Evolutionary conservation across 2,329 filamentous ascomycete genomes (phyloP).

Genomic region (Penicillium sp.): DNA sequence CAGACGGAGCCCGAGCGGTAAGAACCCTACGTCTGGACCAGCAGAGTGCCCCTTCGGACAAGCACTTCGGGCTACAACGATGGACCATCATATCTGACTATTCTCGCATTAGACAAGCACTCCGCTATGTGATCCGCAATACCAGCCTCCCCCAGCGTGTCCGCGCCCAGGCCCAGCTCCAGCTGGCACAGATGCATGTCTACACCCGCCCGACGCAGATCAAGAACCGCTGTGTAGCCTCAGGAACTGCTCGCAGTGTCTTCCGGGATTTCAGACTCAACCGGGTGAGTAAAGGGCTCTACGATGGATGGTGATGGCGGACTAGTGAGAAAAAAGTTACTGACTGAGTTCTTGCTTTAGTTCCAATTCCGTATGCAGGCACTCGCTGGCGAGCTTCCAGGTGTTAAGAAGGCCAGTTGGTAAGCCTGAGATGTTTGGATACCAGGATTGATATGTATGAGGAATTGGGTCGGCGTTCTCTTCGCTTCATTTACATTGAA

Average conservation of each 20-base stretch:
- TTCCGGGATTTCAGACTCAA: slow-evolving; percentile 88
- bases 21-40: slow-evolving; percentile 1
- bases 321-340: not conserved
- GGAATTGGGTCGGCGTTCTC: slow-evolving; percentile 27
- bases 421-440: slow-evolving; percentile 44
- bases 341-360: slow-evolving; percentile 47
- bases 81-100: not conserved
- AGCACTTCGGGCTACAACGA: not conserved
- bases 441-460: slow-evolving; percentile 12
- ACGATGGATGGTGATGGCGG: not conserved
- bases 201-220: slow-evolving; percentile 94
- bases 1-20: slow-evolving; percentile 85
- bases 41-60: not conserved
- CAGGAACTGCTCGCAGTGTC: slow-evolving; percentile 86
- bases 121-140: slow-evolving; percentile 90
- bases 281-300: slow-evolving; percentile 60
- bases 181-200: slow-evolving; percentile 90
- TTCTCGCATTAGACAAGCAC: slow-evolving; percentile 65
- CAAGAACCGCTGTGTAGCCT: slow-evolving; percentile 85
- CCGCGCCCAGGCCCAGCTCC: slow-evolving; percentile 86
- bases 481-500: slow-evolving; percentile 15
- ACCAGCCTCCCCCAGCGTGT: slow-evolving; percentile 75
- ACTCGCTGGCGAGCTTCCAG: slow-evolving; percentile 75
- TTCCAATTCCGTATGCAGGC: slow-evolving; percentile 92
- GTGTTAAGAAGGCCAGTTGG: slow-evolving; percentile 96